Evolutionary conservation across 2,329 filamentous ascomycete genomes (phyloP), one percentile per base, ranked within the genome.

Genomic region (Grosmannia huntii): DNA sequence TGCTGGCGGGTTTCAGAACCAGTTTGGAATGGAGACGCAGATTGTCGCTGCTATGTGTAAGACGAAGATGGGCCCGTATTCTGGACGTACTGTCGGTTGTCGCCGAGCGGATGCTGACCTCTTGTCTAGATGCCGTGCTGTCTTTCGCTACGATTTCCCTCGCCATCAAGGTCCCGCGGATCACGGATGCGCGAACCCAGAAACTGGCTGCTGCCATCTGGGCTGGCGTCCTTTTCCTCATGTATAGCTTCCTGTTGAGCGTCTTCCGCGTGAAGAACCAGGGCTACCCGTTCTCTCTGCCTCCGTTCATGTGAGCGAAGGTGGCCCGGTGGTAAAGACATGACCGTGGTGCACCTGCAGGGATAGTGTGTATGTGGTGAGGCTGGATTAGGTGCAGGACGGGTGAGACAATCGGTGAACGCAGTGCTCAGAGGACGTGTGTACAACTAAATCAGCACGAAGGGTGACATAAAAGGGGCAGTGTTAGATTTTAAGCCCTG

Each of bases 251-350:
- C 74, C 78, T 99, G 62, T 81, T 99, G 64, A 96, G 89, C 72
- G 78, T 96, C 62, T 99, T 99, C 81, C 84, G 91, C 66, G 78
- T 87, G 66, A 99, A 99, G 84, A 99, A 97, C 69, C 84, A 85
- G 38, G 90, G 90, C 27, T 99, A 99, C 73, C 91, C 91, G 19
- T 96, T 97, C 74, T 90, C 85, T 68, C 79, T 99, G 61, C 94
- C 94, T 58, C 94, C 94, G 12, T 97, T 99, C 72, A 78, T 84
- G 73, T 84, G 71, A 71, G 38, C 21, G 16, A 9, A 14, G 49
- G 11, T 5, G 48, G 48, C 23, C 4, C 21, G 25, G 48, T 9
- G 14, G 48, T 28, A 12, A 50, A 31, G 21, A 23, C 21, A 49
- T 11, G 46, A 49, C 46, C 27, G 46, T 5, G 9, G 46, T 49